Evolutionary conservation across 129 eudicot species (phyloP), one percentile per base, ranked within the genome.

Genomic region (Pittosporum tobira): DNA sequence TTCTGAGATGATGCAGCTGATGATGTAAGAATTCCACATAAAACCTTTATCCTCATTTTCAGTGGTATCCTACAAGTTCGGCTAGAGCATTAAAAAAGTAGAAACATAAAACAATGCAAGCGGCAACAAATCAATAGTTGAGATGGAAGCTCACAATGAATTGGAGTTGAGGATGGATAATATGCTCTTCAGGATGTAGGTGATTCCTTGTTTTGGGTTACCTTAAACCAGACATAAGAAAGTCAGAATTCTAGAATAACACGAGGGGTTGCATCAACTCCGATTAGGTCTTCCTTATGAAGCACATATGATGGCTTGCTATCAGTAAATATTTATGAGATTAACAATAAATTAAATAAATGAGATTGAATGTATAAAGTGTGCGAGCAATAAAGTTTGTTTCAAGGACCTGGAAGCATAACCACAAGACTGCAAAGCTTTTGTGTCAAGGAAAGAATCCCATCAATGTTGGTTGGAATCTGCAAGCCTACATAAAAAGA

Each of bases 351-450:
- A 31, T 30, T 3, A 31, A 31, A 6, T 34, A 34, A 6, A 30
- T 6, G 13, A 5, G 40, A 34, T 34, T 34, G 10, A 34, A 34
- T 9, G 10, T 6, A 34, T 34, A 1, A 34, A 34, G 40, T 2
- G 7, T 34, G 27, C 25, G 31, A 27, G 11, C n/a, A 40, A 27
- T 2, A 25, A 48, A 46, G 15, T 5, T 43, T 2, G 34, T 29
- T 42, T 28, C 31, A 38, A 65, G 54, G 46, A 87, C 95, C 95
- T 79, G 95, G 93, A 71, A 75, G 71, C 79, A 82, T 62, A 57
- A 87, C 48, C 68, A 80, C 14, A 59, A 87, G 61, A 80, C 88
- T 67, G 73, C 95, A 87, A 18, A 87, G 67, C 75, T 83, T 87
- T 66, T 77, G 72, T 27, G 71, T 40, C 43, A 70, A 66, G 47